Evolutionary conservation across 1,139 yeast species (phyloP), one percentile per base, ranked within the genome.

Genomic region (Sugiyamaella grinbergsii): DNA sequence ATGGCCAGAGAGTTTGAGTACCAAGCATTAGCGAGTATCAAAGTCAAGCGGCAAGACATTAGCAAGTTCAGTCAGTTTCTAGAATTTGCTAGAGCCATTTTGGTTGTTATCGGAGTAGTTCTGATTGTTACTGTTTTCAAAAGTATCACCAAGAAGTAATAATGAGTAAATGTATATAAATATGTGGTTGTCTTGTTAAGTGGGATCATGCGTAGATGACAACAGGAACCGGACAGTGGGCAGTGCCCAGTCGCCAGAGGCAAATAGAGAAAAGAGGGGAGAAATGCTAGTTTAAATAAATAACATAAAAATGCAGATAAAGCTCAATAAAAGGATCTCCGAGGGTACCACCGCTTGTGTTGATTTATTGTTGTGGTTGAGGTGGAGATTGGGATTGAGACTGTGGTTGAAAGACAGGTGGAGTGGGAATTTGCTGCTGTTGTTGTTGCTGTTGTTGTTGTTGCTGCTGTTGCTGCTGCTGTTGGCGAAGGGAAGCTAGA

Each of bases 1-100:
- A 83, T 87, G 85, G 82, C 87, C 32, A 59, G 69, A 49, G 70
- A 75, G 29, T 79, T 86, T 58, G 77, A 76, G 52, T 62, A 63
- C 4, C 47, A 47, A 5, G 51, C 55, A 6, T 23, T 49, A 20
- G 48, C 50, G 13, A 50, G 60, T 10, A 13, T 45, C 13, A 45
- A 32, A 20, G 49, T 42, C 8, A 23, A 44, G 26, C 37, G 58
- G 36, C 66, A 63, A n/a, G 66, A 41, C 22, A 40, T 50, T n/a
- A 19, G 23, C 4, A 29, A 34, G 22, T 37, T 51, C 6, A 36
- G 38, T 15, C 38, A 24, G 4, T 37, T 49, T 22, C 13, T 49
- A 11, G 37, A 31, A n/a, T 51, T 51, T 44, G 11, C 47, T 1
- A 31, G 42, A 13, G 52, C 52, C 2, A 31, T 37, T 13, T 16